Conservation (phyloP, 1,284 basidiomycete genomes). For the Cronartium quercuum region DNA sequence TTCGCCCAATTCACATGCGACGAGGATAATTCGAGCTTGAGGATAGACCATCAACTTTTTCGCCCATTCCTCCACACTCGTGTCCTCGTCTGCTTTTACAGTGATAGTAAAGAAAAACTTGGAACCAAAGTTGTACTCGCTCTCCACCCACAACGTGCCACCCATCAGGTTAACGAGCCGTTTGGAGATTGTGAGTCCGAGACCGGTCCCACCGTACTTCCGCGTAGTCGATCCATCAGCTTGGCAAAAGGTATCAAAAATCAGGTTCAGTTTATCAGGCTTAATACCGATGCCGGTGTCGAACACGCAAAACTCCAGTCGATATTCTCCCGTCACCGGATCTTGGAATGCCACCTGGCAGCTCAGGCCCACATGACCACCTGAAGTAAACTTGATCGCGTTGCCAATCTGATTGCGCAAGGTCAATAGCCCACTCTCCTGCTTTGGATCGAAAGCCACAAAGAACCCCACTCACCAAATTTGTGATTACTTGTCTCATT, state of each 20-base stretch:
- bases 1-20: conserved; percentile 26
- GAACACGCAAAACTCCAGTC: conserved; percentile 92
- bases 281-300: conserved; percentile 99
- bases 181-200: conserved; percentile 67
- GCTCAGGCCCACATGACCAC: conserved; percentile 86
- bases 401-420: conserved; percentile 62
- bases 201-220: conserved; percentile 97
- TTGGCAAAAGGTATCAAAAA: conserved; percentile 99
- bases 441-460: too few relatives aligned
- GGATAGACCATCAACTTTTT: conserved; percentile 27
- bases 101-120: conserved; percentile 93
- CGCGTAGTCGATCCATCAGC: conserved; percentile 66
- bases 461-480: conserved; percentile 53
- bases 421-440: too few relatives aligned
- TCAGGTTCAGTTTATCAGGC: conserved; percentile 95
- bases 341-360: conserved; percentile 62
- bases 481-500: conserved; percentile 68
- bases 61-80: conserved; percentile 14
- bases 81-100: conserved; percentile 47
- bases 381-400: conserved; percentile 82
- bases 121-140: conserved; percentile 76
- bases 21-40: conserved; percentile 19
- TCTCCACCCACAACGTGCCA: conserved; percentile 98
- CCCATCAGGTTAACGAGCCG: conserved; percentile 95
- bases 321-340: conserved; percentile 69